phyloP scores from a whole-genome alignment of 805 yeast genomes.

The Zygosaccharomyces bisporus region DNA sequence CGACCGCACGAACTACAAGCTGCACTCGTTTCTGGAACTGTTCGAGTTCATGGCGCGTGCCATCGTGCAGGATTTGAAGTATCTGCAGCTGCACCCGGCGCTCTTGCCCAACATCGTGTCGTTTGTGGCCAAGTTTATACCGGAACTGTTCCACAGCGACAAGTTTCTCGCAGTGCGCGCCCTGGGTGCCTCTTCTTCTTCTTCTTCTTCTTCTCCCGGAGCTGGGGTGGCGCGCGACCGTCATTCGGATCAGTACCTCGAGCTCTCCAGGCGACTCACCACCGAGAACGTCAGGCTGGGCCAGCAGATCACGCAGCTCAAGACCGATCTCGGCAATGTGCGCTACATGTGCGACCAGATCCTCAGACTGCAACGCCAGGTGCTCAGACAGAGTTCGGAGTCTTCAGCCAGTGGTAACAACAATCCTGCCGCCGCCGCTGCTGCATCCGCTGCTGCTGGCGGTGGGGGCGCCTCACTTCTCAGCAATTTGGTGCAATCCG shows the following conservation, averaged over 20 bases:
- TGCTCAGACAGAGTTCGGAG: slow-evolving; percentile 11
- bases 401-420: too few relatives aligned
- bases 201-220: background rate
- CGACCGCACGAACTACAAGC: slow-evolving; percentile 34
- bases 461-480: slow-evolving; percentile 2
- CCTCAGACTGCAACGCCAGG: slow-evolving; percentile 26
- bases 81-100: slow-evolving; percentile 23
- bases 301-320: slow-evolving; percentile 31
- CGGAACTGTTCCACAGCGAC: slow-evolving; percentile 27
- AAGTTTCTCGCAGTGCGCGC: slow-evolving; percentile 17
- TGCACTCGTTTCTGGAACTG: slow-evolving; percentile 33
- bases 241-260: slow-evolving; percentile 18
- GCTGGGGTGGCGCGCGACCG: background rate
- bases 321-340: slow-evolving; percentile 27
- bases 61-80: slow-evolving; percentile 32
- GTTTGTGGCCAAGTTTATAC: slow-evolving; percentile 30
- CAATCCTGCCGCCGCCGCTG: too few relatives aligned
- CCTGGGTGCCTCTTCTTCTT: slow-evolving; percentile 2
- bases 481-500: slow-evolving; percentile 11
- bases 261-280: slow-evolving; percentile 29
- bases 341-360: slow-evolving; percentile 30
- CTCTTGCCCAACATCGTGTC: slow-evolving; percentile 30
- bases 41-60: slow-evolving; percentile 33
- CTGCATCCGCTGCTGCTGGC: background rate
- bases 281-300: slow-evolving; percentile 32